phyloP scores from a whole-genome alignment of 257 asterid genomes.

The Plectranthus barbatus region DNA sequence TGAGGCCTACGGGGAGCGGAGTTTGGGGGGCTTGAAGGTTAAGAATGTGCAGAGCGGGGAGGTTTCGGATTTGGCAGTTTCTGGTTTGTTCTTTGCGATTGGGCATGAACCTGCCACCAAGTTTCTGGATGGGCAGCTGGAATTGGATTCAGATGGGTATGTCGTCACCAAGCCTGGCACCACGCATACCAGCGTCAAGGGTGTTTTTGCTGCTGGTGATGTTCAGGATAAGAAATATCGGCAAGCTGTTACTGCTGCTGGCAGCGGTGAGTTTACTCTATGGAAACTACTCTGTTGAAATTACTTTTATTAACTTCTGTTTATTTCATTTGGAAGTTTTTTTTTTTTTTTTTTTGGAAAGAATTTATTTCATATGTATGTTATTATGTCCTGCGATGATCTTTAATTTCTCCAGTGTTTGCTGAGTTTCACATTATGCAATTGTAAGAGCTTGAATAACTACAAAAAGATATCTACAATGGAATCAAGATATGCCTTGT shows the following conservation, averaged over 20 bases:
- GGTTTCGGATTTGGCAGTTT: constrained; percentile 48
- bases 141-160: constrained; percentile 80
- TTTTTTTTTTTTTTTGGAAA: constrained; percentile 3
- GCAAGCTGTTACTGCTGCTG: constrained; percentile 97
- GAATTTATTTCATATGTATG: not conserved
- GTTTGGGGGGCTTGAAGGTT: constrained; percentile 70
- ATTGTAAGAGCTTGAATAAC: not conserved
- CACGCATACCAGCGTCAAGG: constrained; percentile 68
- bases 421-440: not conserved
- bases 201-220: constrained; percentile 98
- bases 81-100: constrained; percentile 83
- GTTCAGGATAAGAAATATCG: constrained; percentile 97
- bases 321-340: not conserved
- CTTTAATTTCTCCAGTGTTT: not conserved
- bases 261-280: constrained; percentile 70
- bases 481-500: constrained; percentile 3
- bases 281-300: not conserved
- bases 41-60: constrained; percentile 57
- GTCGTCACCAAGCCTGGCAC: constrained; percentile 73
- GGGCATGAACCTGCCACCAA: constrained; percentile 95
- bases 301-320: not conserved
- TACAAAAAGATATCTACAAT: not conserved
- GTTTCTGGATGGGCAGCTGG: constrained; percentile 79
- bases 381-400: too few relatives aligned
- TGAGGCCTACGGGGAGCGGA: constrained; percentile 74